Conservation (phyloP, 75 land plant genomes). For the Sequoiadendron giganteum region DNA sequence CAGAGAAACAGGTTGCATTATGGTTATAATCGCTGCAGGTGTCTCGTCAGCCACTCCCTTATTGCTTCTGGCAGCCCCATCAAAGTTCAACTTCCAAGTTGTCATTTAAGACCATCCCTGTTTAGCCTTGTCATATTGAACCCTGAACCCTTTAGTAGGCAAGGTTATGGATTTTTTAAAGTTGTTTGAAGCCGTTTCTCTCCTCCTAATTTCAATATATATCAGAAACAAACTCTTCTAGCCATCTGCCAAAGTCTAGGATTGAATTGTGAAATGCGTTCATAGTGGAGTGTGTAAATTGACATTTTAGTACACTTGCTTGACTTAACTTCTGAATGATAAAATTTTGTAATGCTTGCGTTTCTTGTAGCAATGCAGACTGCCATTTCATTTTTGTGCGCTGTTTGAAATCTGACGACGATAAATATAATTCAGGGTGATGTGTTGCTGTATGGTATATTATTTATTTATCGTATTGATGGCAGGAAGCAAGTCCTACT, state of each 20-base stretch:
- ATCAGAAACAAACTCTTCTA: neutral
- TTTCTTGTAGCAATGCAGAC: neutral
- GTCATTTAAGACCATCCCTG: neutral
- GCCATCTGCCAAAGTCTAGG: neutral
- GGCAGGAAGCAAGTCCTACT: neutral
- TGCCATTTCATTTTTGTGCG: constrained; percentile 9
- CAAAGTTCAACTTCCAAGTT: neutral
- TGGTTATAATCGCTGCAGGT: neutral
- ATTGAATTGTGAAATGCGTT: neutral
- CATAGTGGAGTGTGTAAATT: neutral
- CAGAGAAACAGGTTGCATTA: neutral
- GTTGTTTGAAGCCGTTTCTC: neutral
- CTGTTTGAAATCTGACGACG: neutral
- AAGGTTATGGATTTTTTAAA: neutral
- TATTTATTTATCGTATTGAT: neutral
- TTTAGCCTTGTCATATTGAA: neutral
- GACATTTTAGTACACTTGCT: neutral
- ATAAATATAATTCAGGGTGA: neutral
- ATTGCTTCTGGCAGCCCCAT: neutral
- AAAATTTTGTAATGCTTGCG: neutral
- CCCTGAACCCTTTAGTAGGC: neutral
- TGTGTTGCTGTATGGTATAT: neutral
- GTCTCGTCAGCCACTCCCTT: neutral
- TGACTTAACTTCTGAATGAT: neutral
- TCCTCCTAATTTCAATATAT: neutral